A percentile compares a stretch with the other conserved stretches of the same genome.
These are phyloP conservation scores for Fusarium sp. DNA, from an alignment of 2,329 filamentous ascomycete genomes.

Conservation along the genomic window DNA sequence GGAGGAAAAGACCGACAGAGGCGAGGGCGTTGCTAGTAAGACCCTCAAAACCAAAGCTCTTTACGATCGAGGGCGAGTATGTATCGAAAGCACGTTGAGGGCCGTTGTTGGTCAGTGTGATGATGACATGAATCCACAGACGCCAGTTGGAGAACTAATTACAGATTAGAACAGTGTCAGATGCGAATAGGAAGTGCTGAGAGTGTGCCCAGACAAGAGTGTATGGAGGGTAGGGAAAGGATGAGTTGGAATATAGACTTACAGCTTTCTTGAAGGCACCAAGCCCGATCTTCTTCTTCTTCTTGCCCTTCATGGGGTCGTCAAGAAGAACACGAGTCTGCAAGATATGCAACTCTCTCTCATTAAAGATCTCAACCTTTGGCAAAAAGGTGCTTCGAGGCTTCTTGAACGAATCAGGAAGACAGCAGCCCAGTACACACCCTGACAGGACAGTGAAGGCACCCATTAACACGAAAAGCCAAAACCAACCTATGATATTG, in stretches of 20 bases:
- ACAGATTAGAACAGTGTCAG: slow-evolving; percentile 1
- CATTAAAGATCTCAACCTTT: slow-evolving; percentile 51
- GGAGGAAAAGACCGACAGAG: slow-evolving; percentile 65
- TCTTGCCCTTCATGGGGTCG: slow-evolving; percentile 60
- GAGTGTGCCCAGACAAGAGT: too few relatives aligned
- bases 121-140: slow-evolving; percentile 64
- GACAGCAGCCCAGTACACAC: slow-evolving; percentile 57
- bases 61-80: slow-evolving; percentile 67
- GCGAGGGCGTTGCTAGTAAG: slow-evolving; percentile 66
- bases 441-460: slow-evolving; percentile 62
- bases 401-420: slow-evolving; percentile 60
- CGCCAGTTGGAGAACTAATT: slow-evolving; percentile 63
- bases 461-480: slow-evolving; percentile 54
- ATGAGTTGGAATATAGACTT: slow-evolving; percentile 28
- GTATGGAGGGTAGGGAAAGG: not conserved
- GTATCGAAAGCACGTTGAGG: slow-evolving; percentile 63
- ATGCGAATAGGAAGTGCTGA: too few relatives aligned
- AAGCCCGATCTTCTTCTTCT: slow-evolving; percentile 61
- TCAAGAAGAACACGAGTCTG: slow-evolving; percentile 57
- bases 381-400: slow-evolving; percentile 59
- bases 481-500: too few relatives aligned
- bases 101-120: slow-evolving; percentile 63
- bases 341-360: slow-evolving; percentile 58
- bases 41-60: slow-evolving; percentile 62
- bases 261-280: slow-evolving; percentile 60